Evolutionary conservation across 2,329 filamentous ascomycete species (phyloP), one percentile per base, ranked within the genome.

Genomic region (Sclerotinia minor): DNA sequence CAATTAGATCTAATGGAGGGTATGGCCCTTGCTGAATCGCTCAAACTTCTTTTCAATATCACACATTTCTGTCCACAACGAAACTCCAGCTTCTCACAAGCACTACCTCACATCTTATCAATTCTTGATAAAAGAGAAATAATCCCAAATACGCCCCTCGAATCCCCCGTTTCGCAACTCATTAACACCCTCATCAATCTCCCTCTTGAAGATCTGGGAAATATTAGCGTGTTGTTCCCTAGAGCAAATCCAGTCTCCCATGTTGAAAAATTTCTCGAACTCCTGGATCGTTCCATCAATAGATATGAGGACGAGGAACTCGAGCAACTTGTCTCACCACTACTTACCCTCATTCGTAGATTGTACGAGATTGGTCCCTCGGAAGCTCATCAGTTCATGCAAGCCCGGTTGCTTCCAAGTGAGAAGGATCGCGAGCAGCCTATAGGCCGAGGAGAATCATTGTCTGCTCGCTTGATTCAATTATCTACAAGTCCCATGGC

Each of bases 11-110:
- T 85, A 0, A 91, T 94, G 84, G 87, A 90, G 71, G 87, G 90
- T 68, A 87, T 94, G 86, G 92, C 94, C 0, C 83, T 98, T 49
- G 84, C 83, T 11, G 94, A 98, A 78, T 94, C 91, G 0, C 81
- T 95, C 61, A 97, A 96, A 76, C 83, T 98, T 52, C 80, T 96
- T 64, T 98, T 96, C 83, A 97, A 97, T 78, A 83, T 97, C 65
- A 91, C 90, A 1, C 89, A 94, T 73, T 88, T 89, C 74, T 90
- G 89, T 74, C 86, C 88, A 5, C 83, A 88, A 53, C 83, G 89
- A 35, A 79, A 81, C 5, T 77, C 81, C 0, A 79, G 82, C 0
- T 96, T 97, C 75, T 87, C 87, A 1, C 80, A 85, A 29, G 87
- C 89, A 3, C 84, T 96, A 53, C 84, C 88, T 15, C 83, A 87